Evolutionary conservation across 148 eudicot genomes (phyloP), one percentile per base, ranked within the genome.

Genomic region (Salicornia ramosissima): DNA sequence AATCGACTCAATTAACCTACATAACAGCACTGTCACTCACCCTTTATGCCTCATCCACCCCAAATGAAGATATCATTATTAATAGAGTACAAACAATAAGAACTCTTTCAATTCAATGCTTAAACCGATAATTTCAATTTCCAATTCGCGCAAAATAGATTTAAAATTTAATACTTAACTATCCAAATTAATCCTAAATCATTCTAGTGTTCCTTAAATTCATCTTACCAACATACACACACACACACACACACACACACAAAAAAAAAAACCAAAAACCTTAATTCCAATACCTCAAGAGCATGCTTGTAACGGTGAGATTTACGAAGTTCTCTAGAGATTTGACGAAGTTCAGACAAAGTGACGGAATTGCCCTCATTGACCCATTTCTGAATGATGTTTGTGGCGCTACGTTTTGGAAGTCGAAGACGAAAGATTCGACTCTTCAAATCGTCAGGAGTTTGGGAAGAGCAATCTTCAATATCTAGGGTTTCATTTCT

Each of bases 281-380:
- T 36, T 8, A 8, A 36, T 3, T 3, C 40, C n/a, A n/a, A n/a
- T 36, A 82, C 98, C 98, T 94, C 98, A 14, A 90, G 91, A 62
- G 98, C 98, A 45, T 94, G 98, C 78, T 94, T 94, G 69, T 70
- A 90, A 19, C 97, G 92, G 24, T 75, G 86, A 4, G 81, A 82
- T 67, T 72, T 82, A 21, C 91, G 79, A 15, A 94, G 90, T 0
- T 90, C 92, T 39, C 67, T 67, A 34, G 82, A 87, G 62, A 94
- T 90, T 33, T 46, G 65, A 15, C 97, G 86, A 43, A 94, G 96
- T 42, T 94, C 83, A 1, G 85, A 78, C 15, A 82, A 51, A 69
- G 83, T 74, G 24, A 94, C 79, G 62, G 53, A 18, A 70, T 79
- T 75, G 10, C 98, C 97, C 80, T 94, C 87, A 58, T 68, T 64